A percentile compares a stretch with the other conserved stretches of the same genome.
Conservation (phyloP, 768 basidiomycete genomes). For the Auriscalpium vulgare region DNA sequence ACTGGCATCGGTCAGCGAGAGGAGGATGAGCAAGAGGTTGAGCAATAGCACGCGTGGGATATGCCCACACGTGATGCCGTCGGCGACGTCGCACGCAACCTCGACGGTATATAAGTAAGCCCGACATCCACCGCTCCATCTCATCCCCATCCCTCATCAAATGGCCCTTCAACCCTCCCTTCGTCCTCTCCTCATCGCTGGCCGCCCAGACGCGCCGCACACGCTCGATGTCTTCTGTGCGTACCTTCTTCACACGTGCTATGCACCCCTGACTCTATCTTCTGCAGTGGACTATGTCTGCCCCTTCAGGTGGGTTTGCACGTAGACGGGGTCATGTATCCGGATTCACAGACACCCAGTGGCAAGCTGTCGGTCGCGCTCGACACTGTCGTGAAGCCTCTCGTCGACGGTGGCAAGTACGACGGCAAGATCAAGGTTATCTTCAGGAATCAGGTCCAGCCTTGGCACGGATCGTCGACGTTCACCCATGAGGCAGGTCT, state of each 20-base stretch:
- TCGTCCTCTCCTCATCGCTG: conserved; percentile 54
- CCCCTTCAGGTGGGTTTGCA: conserved; percentile 52
- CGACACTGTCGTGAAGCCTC: conserved; percentile 51
- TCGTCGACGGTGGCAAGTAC: conserved; percentile 55
- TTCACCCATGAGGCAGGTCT: conserved; percentile 76
- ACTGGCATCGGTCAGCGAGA: conserved; percentile 22
- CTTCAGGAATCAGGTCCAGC: conserved; percentile 64
- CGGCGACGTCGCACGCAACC: background rate
- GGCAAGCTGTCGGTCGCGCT: conserved; percentile 55
- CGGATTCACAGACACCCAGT: conserved; percentile 24
- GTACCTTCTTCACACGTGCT: conserved; percentile 18
- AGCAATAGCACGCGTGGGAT: background rate
- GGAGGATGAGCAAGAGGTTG: background rate
- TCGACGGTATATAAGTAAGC: background rate
- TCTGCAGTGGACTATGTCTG: conserved; percentile 78
- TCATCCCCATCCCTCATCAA: background rate
- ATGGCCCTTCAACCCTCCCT: conserved; percentile 83
- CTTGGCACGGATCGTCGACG: conserved; percentile 74
- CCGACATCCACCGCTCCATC: background rate
- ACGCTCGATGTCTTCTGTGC: conserved; percentile 74
- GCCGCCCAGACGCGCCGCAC: conserved; percentile 53
- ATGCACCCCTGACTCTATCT: background rate
- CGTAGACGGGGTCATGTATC: background rate
- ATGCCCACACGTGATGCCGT: background rate
- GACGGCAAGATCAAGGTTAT: conserved; percentile 67